Conservation (phyloP, 352 stramenopile species). For the Plasmopara viticola region DNA sequence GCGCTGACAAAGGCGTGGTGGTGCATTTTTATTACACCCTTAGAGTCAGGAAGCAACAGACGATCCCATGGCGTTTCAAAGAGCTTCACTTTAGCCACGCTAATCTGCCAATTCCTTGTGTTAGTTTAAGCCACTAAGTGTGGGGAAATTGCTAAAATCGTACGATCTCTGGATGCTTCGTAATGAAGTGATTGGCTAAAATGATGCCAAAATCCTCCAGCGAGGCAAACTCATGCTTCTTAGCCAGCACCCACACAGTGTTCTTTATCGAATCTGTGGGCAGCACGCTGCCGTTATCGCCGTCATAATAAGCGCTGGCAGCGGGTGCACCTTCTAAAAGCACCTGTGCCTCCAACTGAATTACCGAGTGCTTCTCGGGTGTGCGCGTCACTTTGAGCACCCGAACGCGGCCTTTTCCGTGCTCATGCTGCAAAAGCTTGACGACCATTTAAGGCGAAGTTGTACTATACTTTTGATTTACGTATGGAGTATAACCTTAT, state of each 20-base stretch:
- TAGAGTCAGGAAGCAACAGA: conserved; percentile 45
- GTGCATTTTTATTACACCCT: conserved; percentile 47
- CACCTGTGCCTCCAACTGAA: conserved; percentile 80
- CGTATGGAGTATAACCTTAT: too few species aligned
- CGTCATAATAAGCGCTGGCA: conserved; percentile 72
- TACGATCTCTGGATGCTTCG: conserved; percentile 71
- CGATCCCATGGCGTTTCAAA: conserved; percentile 75
- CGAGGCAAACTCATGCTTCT: conserved; percentile 81
- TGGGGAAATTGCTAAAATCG: not conserved
- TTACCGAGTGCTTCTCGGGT: conserved; percentile 64
- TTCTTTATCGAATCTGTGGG: conserved; percentile 90
- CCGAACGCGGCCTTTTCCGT: conserved; percentile 85
- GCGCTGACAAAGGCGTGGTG: conserved; percentile 71
- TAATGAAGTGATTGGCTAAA: conserved; percentile 84
- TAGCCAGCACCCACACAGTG: conserved; percentile 83
- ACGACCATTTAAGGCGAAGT: conserved; percentile 38
- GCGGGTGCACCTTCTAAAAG: conserved; percentile 74
- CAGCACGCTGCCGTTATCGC: conserved; percentile 80
- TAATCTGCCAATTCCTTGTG: conserved; percentile 27
- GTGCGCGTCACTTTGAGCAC: conserved; percentile 81
- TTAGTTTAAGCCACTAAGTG: not conserved
- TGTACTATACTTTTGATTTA: too few species aligned
- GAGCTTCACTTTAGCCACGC: conserved; percentile 67
- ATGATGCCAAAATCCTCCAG: conserved; percentile 86
- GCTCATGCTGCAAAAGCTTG: conserved; percentile 62